Evolutionary conservation across 345 rosid species (phyloP).

Genomic region (Eucalyptus pauciflora): DNA sequence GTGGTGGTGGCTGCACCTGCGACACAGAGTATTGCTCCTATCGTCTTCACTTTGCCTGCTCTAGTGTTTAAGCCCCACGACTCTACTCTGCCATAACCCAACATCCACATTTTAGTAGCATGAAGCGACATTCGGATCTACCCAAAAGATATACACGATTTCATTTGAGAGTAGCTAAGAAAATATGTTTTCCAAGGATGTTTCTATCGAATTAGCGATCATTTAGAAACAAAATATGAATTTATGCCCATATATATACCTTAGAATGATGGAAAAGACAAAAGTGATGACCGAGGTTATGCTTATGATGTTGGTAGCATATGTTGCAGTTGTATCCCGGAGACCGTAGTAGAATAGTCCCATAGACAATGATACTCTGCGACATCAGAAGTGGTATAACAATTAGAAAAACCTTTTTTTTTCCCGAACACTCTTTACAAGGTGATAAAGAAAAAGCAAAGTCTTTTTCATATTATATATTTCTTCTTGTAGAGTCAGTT

Average conservation of each 20-base stretch:
- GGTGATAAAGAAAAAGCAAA: not conserved
- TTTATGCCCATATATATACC: conserved; percentile 2
- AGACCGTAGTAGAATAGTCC: conserved; percentile 35
- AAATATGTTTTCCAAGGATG: not conserved
- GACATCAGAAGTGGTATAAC: not conserved
- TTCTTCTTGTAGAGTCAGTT: not conserved
- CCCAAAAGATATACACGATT: not conserved
- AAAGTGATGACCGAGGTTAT: conserved; percentile 33
- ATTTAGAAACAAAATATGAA: not conserved
- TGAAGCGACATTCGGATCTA: not conserved
- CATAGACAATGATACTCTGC: conserved; percentile 30
- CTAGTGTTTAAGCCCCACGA: conserved; percentile 1
- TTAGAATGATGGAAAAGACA: conserved; percentile 5
- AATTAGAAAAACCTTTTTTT: not conserved
- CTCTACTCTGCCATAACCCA: conserved; percentile 15
- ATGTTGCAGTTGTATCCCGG: conserved; percentile 29
- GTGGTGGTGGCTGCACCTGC: conserved; percentile 19
- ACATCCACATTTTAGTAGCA: not conserved
- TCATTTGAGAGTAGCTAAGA: not conserved
- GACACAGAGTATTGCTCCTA: conserved; percentile 25
- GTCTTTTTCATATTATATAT: not conserved
- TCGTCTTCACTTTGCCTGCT: conserved; percentile 20
- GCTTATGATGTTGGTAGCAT: conserved; percentile 27
- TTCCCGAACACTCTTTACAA: not conserved
- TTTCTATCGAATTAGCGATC: not conserved